phyloP scores from a whole-genome alignment of 768 basidiomycete species.

The Sarcodon aspratus region DNA sequence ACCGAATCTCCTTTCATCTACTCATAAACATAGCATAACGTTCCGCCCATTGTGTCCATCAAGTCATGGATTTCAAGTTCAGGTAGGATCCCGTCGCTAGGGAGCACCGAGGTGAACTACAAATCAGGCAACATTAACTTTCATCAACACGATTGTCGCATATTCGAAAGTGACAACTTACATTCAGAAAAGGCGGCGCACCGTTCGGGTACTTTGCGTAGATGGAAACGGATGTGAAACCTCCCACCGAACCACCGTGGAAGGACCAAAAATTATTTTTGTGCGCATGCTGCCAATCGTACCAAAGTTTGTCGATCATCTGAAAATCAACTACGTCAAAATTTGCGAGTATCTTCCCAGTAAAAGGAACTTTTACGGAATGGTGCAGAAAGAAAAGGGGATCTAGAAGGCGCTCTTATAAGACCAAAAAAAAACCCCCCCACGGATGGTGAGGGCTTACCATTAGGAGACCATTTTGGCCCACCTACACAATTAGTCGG shows the following conservation, averaged over 20 bases:
- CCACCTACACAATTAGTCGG: not conserved
- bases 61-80: slow-evolving; percentile 15
- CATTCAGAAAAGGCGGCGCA: slow-evolving; percentile 13
- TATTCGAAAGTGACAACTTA: slow-evolving; percentile 1
- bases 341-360: not conserved
- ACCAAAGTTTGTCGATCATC: slow-evolving; percentile 29
- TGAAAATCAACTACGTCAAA: slow-evolving; percentile 1
- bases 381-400: slow-evolving; percentile 26
- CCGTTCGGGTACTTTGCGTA: slow-evolving; percentile 12
- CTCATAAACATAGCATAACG: slow-evolving; percentile 24
- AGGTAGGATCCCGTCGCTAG: slow-evolving; percentile 15
- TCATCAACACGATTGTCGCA: not conserved
- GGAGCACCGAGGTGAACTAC: slow-evolving; percentile 16
- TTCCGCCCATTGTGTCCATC: slow-evolving; percentile 18
- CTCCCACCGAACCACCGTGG: slow-evolving; percentile 17
- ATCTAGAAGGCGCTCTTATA: slow-evolving; percentile 8
- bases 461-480: not conserved
- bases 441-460: not conserved
- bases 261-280: slow-evolving; percentile 14
- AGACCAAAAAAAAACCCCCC: not conserved
- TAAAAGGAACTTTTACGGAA: slow-evolving; percentile 11
- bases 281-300: slow-evolving; percentile 20
- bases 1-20: slow-evolving; percentile 3
- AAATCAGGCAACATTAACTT: not conserved
- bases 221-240: not conserved